Evolutionary conservation across 2,329 filamentous ascomycete species (phyloP).

Genomic region (Exophiala xenobiotica): DNA sequence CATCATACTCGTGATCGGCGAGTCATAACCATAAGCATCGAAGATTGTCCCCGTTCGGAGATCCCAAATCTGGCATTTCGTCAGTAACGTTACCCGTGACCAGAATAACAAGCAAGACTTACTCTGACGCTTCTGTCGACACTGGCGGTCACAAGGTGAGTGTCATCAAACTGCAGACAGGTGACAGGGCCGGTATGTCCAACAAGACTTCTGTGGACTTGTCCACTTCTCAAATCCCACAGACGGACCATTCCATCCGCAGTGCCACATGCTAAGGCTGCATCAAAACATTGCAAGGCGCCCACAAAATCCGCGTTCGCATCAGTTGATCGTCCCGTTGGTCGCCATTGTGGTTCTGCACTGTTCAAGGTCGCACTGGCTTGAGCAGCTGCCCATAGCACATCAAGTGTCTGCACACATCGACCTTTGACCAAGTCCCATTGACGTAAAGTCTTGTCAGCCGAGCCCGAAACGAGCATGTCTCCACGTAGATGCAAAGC

Average conservation of each 20-base stretch:
- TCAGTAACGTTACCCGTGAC: slow-evolving; percentile 11
- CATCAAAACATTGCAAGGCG: slow-evolving; percentile 91
- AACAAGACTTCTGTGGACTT: slow-evolving; percentile 93
- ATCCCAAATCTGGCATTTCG: slow-evolving; percentile 85
- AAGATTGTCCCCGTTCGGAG: slow-evolving; percentile 92
- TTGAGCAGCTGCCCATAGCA: slow-evolving; percentile 96
- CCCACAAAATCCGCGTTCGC: slow-evolving; percentile 87
- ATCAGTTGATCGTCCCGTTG: slow-evolving; percentile 61
- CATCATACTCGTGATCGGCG: slow-evolving; percentile 92
- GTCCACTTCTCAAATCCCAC: slow-evolving; percentile 94
- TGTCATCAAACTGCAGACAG: slow-evolving; percentile 91
- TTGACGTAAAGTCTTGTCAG: slow-evolving; percentile 94
- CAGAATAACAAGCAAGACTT: slow-evolving; percentile 47
- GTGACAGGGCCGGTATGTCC: slow-evolving; percentile 95
- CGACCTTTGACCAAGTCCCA: slow-evolving; percentile 98
- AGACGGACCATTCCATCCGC: slow-evolving; percentile 95
- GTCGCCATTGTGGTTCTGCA: slow-evolving; percentile 64
- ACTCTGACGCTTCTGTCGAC: slow-evolving; percentile 90
- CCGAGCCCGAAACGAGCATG: slow-evolving; percentile 88
- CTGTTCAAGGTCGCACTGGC: slow-evolving; percentile 66
- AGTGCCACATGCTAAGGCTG: slow-evolving; percentile 90
- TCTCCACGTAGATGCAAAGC: slow-evolving; percentile 87
- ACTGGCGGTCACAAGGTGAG: slow-evolving; percentile 91
- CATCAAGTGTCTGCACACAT: slow-evolving; percentile 94
- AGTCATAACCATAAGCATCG: slow-evolving; percentile 94